These are phyloP conservation scores for Pelargonium cotyledonis DNA, from an alignment of 441 rosid genomes.

Conservation along the genomic window DNA sequence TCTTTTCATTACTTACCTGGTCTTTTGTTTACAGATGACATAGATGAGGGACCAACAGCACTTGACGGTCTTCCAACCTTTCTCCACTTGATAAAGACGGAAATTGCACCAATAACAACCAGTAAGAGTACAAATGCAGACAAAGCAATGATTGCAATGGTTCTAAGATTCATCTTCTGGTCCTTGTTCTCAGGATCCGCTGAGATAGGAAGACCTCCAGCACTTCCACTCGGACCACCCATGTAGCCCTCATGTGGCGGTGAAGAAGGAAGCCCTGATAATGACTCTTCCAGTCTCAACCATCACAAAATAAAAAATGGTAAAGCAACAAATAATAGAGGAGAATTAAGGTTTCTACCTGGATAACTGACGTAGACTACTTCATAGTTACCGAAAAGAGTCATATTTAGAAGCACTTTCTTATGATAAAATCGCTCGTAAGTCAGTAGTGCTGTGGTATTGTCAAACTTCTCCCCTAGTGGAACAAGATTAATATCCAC, in stretches of 20 bases:
- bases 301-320: constrained; percentile 8
- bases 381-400: constrained; percentile 78
- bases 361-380: constrained; percentile 67
- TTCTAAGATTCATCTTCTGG: constrained; percentile 64
- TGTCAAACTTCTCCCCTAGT: constrained; percentile 93
- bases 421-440: constrained; percentile 66
- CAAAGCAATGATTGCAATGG: constrained; percentile 59
- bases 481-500: constrained; percentile 93
- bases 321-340: constrained; percentile 17
- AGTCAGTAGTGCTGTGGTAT: constrained; percentile 78
- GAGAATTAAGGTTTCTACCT: constrained; percentile 40
- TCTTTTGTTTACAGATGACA: constrained; percentile 72
- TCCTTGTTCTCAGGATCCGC: constrained; percentile 54
- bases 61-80: constrained; percentile 66
- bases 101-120: constrained; percentile 64
- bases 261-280: constrained; percentile 74
- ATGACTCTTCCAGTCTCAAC: constrained; percentile 21
- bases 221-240: constrained; percentile 59
- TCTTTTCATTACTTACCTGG: constrained; percentile 42
- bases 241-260: constrained; percentile 43
- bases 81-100: constrained; percentile 65
- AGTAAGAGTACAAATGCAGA: constrained; percentile 71
- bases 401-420: constrained; percentile 62
- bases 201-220: constrained; percentile 60
- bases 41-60: constrained; percentile 73